These are phyloP conservation scores for Monosporascus sp. DNA, from an alignment of 2,329 filamentous ascomycete species.

Conservation along the genomic window DNA sequence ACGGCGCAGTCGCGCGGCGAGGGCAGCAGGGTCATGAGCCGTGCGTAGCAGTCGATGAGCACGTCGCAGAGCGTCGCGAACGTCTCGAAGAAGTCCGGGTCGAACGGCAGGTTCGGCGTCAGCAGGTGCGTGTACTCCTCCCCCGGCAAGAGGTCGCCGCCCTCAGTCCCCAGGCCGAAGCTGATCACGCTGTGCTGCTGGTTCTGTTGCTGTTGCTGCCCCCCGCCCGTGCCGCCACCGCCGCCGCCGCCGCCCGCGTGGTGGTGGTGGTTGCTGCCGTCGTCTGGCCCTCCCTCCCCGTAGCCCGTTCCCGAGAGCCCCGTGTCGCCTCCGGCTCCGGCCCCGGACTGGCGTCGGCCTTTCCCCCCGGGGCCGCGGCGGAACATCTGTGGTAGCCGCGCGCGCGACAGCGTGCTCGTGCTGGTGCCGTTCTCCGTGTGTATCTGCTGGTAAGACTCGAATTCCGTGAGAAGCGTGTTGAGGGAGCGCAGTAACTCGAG, in stretches of 20 bases:
- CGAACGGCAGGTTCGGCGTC: constrained; percentile 89
- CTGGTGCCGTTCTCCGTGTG: constrained; percentile 71
- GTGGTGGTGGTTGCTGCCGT: too few relatives aligned
- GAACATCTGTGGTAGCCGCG: constrained; percentile 79
- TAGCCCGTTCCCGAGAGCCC: constrained; percentile 19
- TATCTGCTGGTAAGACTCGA: constrained; percentile 86
- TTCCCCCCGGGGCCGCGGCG: constrained; percentile 58
- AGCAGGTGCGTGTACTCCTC: constrained; percentile 86
- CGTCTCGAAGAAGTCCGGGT: constrained; percentile 94
- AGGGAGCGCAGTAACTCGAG: constrained; percentile 83
- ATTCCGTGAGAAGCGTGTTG: constrained; percentile 81
- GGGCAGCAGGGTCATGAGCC: constrained; percentile 69
- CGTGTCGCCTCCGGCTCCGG: constrained; percentile 24
- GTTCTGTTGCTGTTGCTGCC: constrained; percentile 12
- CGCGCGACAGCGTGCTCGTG: constrained; percentile 65
- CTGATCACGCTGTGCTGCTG: constrained; percentile 40
- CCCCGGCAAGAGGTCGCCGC: constrained; percentile 67
- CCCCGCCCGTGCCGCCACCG: constrained; percentile 9
- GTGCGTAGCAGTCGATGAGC: constrained; percentile 84
- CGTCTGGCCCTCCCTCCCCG: constrained; percentile 7
- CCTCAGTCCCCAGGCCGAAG: constrained; percentile 45
- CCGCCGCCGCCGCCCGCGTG: constrained; percentile 1
- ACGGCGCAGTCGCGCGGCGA: constrained; percentile 64
- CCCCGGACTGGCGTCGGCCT: constrained; percentile 48
- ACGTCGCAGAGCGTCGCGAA: constrained; percentile 95